A percentile compares a stretch with the other conserved stretches of the same genome.
These are phyloP conservation scores for Exobasidium rhododendri DNA, from an alignment of 1,284 basidiomycete species.

Conservation along the genomic window DNA sequence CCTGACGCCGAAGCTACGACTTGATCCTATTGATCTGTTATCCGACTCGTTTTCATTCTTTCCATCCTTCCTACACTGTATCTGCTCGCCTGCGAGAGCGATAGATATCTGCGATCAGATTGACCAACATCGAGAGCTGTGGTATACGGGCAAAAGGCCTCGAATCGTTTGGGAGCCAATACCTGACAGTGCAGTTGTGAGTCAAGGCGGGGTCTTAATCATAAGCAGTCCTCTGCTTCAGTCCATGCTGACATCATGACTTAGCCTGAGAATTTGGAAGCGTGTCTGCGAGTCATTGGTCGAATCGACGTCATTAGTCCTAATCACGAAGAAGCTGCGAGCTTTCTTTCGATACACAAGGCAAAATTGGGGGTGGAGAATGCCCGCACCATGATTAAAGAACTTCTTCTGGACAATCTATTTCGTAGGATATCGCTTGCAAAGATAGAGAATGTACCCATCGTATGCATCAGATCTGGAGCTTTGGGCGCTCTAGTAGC, in stretches of 20 bases:
- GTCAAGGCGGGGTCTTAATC: too few relatives aligned
- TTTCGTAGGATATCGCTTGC: background rate
- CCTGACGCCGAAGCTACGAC: slow-evolving; percentile 19
- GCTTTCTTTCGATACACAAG: slow-evolving; percentile 10
- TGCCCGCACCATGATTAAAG: background rate
- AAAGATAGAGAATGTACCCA: background rate
- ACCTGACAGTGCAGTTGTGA: slow-evolving; percentile 15
- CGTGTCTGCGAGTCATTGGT: slow-evolving; percentile 11
- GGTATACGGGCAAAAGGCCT: slow-evolving; percentile 1
- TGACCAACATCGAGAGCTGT: background rate
- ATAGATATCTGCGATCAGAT: slow-evolving; percentile 16
- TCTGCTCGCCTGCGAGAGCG: slow-evolving; percentile 18
- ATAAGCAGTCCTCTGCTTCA: too few relatives aligned
- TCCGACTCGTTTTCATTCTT: background rate
- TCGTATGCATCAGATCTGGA: slow-evolving; percentile 2
- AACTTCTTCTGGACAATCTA: background rate
- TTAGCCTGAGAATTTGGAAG: slow-evolving; percentile 14
- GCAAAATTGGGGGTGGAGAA: background rate
- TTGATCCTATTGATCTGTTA: slow-evolving; percentile 19
- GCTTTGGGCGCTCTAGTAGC: slow-evolving; percentile 1
- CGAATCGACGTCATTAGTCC: slow-evolving; percentile 17
- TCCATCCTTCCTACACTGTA: slow-evolving; percentile 17
- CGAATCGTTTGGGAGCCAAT: slow-evolving; percentile 21
- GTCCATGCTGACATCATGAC: too few relatives aligned
- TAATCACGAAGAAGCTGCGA: slow-evolving; percentile 22